Evolutionary conservation across 352 stramenopile genomes (phyloP).

Genomic region (Elongisporangium undulatum): DNA sequence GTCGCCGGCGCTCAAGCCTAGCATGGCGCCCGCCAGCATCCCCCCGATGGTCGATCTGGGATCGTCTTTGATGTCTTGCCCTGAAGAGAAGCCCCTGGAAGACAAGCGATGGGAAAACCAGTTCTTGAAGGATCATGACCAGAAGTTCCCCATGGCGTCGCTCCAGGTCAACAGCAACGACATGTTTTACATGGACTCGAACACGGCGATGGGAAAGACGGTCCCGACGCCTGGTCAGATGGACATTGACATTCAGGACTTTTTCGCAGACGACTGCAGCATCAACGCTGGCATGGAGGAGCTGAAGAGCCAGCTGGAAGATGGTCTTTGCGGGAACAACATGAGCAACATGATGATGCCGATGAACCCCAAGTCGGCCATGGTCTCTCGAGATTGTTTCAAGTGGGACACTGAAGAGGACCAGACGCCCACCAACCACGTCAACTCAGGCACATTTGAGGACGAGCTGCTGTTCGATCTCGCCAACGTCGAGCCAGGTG

Average conservation of each 20-base stretch:
- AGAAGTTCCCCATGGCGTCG: conserved; percentile 29
- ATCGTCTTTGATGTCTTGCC: conserved; percentile 18
- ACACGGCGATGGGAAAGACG: conserved; percentile 20
- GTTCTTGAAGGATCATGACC: conserved; percentile 33
- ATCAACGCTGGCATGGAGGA: conserved; percentile 43
- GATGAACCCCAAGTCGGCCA: conserved; percentile 42
- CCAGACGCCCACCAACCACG: conserved; percentile 20
- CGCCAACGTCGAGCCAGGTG: conserved; percentile 64
- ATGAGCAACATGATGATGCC: conserved; percentile 12
- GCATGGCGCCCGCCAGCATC: conserved; percentile 32
- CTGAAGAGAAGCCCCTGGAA: conserved; percentile 17
- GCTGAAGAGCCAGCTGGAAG: conserved; percentile 33
- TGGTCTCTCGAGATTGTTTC: conserved; percentile 64
- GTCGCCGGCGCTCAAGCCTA: conserved; percentile 76
- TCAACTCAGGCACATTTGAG: conserved; percentile 28
- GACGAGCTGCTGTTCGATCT: conserved; percentile 69
- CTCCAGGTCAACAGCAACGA: conserved; percentile 44
- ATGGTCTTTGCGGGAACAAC: conserved; percentile 21
- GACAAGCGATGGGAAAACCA: conserved; percentile 34
- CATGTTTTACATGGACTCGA: conserved; percentile 25
- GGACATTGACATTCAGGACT: conserved; percentile 78
- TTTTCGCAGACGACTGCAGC: conserved; percentile 72
- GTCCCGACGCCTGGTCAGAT: conserved; percentile 25
- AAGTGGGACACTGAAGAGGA: conserved; percentile 47
- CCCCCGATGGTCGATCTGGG: conserved; percentile 63